phyloP scores from a whole-genome alignment of 2,329 filamentous ascomycete genomes.

The Alternaria gansuensis region DNA sequence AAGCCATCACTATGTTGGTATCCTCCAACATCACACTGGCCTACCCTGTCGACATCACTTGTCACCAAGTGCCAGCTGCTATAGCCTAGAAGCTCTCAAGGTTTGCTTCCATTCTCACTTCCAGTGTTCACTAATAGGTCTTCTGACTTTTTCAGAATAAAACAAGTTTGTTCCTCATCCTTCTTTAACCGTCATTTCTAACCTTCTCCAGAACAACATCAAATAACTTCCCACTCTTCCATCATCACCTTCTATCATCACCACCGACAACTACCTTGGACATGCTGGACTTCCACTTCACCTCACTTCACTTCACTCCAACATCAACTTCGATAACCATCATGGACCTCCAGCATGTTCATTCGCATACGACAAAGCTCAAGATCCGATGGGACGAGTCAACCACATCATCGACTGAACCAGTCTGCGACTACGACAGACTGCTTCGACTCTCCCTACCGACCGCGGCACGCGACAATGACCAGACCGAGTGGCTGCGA shows the following conservation, averaged over 20 bases:
- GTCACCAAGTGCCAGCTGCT: conserved; percentile 3
- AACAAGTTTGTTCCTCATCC: conserved; percentile 3
- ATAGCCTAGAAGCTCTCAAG: conserved; percentile 11
- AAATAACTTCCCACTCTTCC: background rate
- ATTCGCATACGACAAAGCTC: conserved; percentile 1
- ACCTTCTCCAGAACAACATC: conserved; percentile 1
- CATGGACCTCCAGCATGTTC: background rate
- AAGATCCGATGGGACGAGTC: conserved; percentile 9
- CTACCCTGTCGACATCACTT: conserved; percentile 1
- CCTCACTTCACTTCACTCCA: background rate
- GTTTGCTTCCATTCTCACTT: background rate
- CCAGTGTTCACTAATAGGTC: background rate
- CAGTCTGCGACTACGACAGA: conserved; percentile 5
- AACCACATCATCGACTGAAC: conserved; percentile 8
- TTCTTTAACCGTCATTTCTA: background rate
- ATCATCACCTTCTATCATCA: background rate
- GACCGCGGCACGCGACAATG: conserved; percentile 9
- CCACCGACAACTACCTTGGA: background rate
- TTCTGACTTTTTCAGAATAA: conserved; percentile 8
- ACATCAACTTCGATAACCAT: conserved; percentile 1
- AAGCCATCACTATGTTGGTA: conserved; percentile 2
- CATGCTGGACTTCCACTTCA: background rate
- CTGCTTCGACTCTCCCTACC: conserved; percentile 14
- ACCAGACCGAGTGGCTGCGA: conserved; percentile 8
- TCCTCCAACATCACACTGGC: conserved; percentile 1